Percentiles rank a stretch among this genome's conserved stretches.
phyloP scores from a whole-genome alignment of 129 eudicot genomes.

The Chrysanthemum makinoi region DNA sequence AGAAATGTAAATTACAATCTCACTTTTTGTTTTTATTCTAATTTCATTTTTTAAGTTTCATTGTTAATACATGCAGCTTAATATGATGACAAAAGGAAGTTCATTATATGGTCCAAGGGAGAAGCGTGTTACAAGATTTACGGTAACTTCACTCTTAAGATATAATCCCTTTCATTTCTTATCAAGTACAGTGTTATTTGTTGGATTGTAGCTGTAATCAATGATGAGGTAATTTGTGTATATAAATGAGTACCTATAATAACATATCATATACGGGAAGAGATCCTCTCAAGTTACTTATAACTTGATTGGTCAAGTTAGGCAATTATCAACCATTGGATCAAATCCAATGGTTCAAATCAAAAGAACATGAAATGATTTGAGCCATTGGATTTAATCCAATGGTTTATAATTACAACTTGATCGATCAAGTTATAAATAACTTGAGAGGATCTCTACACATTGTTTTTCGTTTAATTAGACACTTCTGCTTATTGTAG shows the following conservation, averaged over 20 bases:
- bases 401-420: no score
- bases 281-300: no score
- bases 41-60: background rate
- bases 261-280: background rate
- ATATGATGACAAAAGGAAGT: background rate
- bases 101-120: constrained; percentile 9
- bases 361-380: no score
- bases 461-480: no score
- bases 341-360: no score
- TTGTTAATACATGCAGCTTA: background rate
- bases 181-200: background rate
- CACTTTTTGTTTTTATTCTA: background rate
- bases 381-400: no score
- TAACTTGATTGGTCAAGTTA: no score
- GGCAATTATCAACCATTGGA: no score
- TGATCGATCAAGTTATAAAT: no score
- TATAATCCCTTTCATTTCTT: background rate
- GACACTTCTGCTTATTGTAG: no score
- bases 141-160: background rate
- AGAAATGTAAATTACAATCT: background rate
- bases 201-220: background rate
- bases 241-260: background rate
- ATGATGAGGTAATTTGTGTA: background rate
- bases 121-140: constrained; percentile 11
- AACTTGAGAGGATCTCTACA: no score